Conservation (phyloP, 495 filamentous ascomycete genomes). For the Aeminium ludgeri region DNA sequence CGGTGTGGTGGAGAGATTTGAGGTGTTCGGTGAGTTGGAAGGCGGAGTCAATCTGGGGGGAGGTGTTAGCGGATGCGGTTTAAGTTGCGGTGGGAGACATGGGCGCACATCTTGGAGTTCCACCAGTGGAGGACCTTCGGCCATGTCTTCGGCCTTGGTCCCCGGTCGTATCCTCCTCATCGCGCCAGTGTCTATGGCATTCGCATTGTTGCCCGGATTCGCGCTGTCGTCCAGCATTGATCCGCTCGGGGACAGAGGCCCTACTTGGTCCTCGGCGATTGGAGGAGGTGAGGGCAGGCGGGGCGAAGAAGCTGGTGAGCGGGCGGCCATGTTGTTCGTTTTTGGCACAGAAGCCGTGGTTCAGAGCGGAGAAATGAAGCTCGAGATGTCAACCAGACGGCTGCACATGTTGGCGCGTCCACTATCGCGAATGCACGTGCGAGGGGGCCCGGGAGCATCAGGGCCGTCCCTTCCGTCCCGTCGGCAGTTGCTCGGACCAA, state of each 20-base stretch:
- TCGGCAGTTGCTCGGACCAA: no score
- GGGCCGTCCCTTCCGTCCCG: no score
- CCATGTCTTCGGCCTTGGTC: conserved; percentile 79
- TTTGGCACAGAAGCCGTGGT: no score
- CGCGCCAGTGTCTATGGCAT: conserved; percentile 41
- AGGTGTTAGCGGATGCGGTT: background rate
- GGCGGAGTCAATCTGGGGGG: conserved; percentile 54
- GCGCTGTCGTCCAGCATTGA: conserved; percentile 33
- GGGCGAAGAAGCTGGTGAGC: conserved; percentile 60
- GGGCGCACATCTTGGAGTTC: conserved; percentile 60
- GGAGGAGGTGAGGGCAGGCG: conserved; percentile 79
- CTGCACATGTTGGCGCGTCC: no score
- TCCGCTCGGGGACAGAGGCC: conserved; percentile 60
- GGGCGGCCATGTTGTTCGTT: conserved; percentile 8
- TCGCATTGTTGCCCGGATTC: conserved; percentile 18
- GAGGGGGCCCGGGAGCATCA: no score
- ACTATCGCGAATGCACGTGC: no score
- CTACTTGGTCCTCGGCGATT: conserved; percentile 77
- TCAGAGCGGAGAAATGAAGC: no score
- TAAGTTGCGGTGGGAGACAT: background rate
- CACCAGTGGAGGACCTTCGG: conserved; percentile 72
- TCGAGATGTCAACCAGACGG: no score
- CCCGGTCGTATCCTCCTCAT: conserved; percentile 80
- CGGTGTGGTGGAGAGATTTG: conserved; percentile 69
- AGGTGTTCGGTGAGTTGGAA: conserved; percentile 98